A percentile compares a stretch with the other conserved stretches of the same genome.
phyloP scores from a whole-genome alignment of 2,329 filamentous ascomycete species.

The Aspergillus niger region DNA sequence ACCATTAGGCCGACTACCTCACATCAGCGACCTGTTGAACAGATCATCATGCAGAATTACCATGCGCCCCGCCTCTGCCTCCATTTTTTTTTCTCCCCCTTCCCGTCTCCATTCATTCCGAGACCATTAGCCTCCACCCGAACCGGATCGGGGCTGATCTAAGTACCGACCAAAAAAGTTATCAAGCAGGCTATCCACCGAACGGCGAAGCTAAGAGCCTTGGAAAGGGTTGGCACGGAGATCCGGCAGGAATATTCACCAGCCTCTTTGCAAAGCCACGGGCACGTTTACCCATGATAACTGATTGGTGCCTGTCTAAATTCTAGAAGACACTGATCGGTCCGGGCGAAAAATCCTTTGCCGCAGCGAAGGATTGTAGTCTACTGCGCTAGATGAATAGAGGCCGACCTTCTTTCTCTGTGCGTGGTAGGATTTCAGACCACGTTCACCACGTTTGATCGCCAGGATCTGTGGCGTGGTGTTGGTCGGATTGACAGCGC shows the following conservation, averaged over 20 bases:
- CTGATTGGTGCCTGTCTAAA: not conserved
- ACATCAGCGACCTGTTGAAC: not conserved
- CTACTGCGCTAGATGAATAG: not conserved
- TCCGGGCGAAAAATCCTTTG: not conserved
- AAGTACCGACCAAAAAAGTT: not conserved
- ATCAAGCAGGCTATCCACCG: not conserved
- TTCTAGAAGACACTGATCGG: not conserved
- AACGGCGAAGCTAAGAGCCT: not conserved
- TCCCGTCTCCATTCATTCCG: not conserved
- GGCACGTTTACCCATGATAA: not conserved
- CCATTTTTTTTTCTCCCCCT: no score
- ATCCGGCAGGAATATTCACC: not conserved
- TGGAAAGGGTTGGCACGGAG: not conserved
- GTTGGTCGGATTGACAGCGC: slow-evolving; percentile 1
- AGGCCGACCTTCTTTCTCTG: no score
- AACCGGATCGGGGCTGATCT: not conserved
- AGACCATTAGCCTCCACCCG: not conserved
- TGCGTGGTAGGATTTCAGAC: not conserved
- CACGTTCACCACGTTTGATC: slow-evolving; percentile 12
- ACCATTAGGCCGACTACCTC: not conserved
- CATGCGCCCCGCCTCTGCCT: not conserved
- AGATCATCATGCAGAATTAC: slow-evolving; percentile 23
- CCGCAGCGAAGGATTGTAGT: not conserved
- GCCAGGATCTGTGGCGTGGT: slow-evolving; percentile 6
- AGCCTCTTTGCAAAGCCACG: not conserved